Conservation (phyloP, 2,329 filamentous ascomycete genomes). For the Exophiala aquamarina region DNA sequence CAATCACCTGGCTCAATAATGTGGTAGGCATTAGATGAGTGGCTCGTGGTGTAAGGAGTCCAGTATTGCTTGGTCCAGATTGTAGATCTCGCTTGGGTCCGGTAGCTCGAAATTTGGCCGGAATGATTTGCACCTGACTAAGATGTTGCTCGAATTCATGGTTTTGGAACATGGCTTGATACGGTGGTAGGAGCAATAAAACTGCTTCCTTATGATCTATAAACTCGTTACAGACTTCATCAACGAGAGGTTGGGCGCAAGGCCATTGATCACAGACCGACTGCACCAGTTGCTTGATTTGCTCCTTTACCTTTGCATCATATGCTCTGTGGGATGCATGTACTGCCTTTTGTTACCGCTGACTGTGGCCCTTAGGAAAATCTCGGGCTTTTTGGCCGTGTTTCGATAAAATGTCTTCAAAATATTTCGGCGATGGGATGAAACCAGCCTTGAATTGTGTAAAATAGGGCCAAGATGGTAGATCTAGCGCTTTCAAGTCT, state of each 20-base stretch:
- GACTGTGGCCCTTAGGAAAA: no score
- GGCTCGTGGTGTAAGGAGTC: no score
- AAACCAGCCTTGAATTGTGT: conserved; percentile 11
- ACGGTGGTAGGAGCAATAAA: conserved; percentile 3
- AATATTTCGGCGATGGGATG: conserved; percentile 2
- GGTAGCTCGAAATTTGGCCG: no score
- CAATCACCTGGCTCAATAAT: no score
- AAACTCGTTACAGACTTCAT: neutral
- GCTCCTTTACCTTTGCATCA: neutral
- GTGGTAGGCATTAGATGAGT: no score
- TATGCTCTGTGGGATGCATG: neutral
- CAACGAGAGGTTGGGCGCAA: conserved; percentile 4
- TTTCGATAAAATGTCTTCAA: neutral
- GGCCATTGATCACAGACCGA: conserved; percentile 14
- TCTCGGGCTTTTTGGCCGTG: no score
- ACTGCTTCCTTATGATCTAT: neutral
- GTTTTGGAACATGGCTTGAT: conserved; percentile 22
- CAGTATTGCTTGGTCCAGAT: no score
- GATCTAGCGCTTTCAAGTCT: conserved; percentile 11
- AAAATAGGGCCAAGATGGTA: conserved; percentile 12
- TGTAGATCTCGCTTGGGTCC: no score
- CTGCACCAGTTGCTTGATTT: neutral
- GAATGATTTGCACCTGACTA: conserved; percentile 11
- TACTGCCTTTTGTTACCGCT: no score
- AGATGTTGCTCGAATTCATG: conserved; percentile 20